Base-by-base conservation (phyloP, 176 grass and related monocot species). In the Triticum aestivum region DNA sequence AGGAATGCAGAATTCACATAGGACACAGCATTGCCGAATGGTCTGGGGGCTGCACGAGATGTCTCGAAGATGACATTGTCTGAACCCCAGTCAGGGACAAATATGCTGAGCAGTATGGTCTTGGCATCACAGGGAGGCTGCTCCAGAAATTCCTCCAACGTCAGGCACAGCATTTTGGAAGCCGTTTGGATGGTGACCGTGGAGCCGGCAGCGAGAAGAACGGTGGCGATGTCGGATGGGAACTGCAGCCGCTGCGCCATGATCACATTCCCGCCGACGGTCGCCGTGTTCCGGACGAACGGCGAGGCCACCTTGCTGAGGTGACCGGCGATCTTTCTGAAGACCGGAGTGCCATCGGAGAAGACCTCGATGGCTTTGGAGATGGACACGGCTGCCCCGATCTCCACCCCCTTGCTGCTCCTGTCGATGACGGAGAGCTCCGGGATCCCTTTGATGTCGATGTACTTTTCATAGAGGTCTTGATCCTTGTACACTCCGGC, bases 1-100 rank as follows among this genome's bases (percentile, higher is more conserved):
- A 98, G 87, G 85, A 98, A 98, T 65, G 95, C 90, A 73, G 89
- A 90, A 66, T 98, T 98, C 70, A 90, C 52, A 86, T 93, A 98
- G 29, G 95, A 88, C 8, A 98, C 83, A 70, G 93, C 95, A 93
- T 98, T 98, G 30, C 95, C 95, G 54, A 92, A 52, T 61, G 95
- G 93, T 27, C 95, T 89, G 51, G 95, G 83, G 8, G 95, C 70
- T 26, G 93, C 95, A 67, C 93, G 77, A 30, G 90, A 98, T 9
- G 95, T 95, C 82, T 98, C 90, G 82, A 98, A 95, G 58, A 85
- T 78, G 52, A 98, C 72, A 49, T 51, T 52, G 23, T 86, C 91
- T 75, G 85, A 85, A 86, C 73, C 29, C 85, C 91, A 90, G 29
- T 80, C 83, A 0, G 95, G 93, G 77, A 98, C 87, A 79, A 79